Conservation (phyloP, 495 filamentous ascomycete genomes). For the Chaetomium tenue region DNA sequence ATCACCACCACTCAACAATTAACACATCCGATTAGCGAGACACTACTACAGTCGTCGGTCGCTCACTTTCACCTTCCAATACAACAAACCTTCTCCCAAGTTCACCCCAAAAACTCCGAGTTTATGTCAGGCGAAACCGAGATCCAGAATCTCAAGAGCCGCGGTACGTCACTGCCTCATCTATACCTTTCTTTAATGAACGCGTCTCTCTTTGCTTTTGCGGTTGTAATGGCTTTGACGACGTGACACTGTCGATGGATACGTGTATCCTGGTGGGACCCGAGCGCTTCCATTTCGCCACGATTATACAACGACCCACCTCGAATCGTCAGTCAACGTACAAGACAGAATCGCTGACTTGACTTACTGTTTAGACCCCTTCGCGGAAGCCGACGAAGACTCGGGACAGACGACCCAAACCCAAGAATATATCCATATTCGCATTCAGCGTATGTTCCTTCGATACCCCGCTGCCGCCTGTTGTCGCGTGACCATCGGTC, state of each 20-base stretch:
- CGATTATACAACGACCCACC: background rate
- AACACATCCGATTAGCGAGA: slow-evolving; percentile 35
- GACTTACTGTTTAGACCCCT: slow-evolving; percentile 71
- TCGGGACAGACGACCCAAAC: slow-evolving; percentile 85
- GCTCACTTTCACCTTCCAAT: slow-evolving; percentile 40
- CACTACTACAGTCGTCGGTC: slow-evolving; percentile 45
- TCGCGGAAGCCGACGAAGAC: slow-evolving; percentile 99
- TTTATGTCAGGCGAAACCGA: slow-evolving; percentile 97
- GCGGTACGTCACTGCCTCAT: slow-evolving; percentile 67
- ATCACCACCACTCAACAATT: slow-evolving; percentile 15
- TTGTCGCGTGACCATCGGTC: slow-evolving; percentile 14
- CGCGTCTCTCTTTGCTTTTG: background rate
- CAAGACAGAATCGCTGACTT: slow-evolving; percentile 23
- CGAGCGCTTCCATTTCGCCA: background rate
- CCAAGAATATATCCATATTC: slow-evolving; percentile 99
- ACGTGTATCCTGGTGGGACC: background rate
- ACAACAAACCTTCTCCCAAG: slow-evolving; percentile 45
- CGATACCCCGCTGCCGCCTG: slow-evolving; percentile 13
- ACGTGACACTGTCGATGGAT: background rate
- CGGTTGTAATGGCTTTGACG: slow-evolving; percentile 1
- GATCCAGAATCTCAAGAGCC: slow-evolving; percentile 89
- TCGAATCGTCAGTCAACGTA: background rate
- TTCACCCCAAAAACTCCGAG: slow-evolving; percentile 57
- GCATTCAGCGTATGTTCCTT: slow-evolving; percentile 87
- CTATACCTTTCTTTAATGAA: background rate